These are phyloP conservation scores for Tubosaeta brunneosetosa DNA, from an alignment of 768 basidiomycete species.

Conservation along the genomic window DNA sequence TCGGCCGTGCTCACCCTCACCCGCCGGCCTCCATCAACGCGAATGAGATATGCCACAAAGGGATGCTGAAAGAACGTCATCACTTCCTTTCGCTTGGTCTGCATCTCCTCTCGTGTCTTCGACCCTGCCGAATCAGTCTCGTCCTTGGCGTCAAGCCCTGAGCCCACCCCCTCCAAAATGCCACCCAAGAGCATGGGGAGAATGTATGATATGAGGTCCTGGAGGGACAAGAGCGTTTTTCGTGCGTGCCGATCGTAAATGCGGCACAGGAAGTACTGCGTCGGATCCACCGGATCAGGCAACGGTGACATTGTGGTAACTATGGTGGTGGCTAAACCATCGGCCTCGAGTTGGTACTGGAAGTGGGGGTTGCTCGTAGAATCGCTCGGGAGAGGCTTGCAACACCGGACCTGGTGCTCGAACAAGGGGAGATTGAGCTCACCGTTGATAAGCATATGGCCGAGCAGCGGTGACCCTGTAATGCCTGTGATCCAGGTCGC, in stretches of 20 bases:
- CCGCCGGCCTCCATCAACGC: slow-evolving; percentile 8
- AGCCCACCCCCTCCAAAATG: too few relatives aligned
- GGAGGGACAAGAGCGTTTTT: too few relatives aligned
- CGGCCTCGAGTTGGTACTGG: slow-evolving; percentile 11
- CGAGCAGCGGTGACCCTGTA: slow-evolving; percentile 9
- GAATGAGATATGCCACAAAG: slow-evolving; percentile 19
- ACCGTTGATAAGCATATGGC: slow-evolving; percentile 22
- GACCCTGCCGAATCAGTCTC: slow-evolving; percentile 1
- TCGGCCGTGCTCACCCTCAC: slow-evolving; percentile 14
- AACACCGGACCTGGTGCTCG: slow-evolving; percentile 16
- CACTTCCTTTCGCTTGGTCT: slow-evolving; percentile 17
- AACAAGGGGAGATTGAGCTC: slow-evolving; percentile 20
- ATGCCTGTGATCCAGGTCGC: slow-evolving; percentile 3
- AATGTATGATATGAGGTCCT: too few relatives aligned
- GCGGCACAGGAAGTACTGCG: too few relatives aligned
- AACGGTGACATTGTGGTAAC: background rate
- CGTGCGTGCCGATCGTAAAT: too few relatives aligned
- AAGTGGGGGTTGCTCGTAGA: background rate
- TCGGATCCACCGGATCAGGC: too few relatives aligned
- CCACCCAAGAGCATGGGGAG: too few relatives aligned
- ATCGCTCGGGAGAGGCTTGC: background rate
- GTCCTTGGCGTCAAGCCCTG: background rate
- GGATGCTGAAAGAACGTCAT: slow-evolving; percentile 9
- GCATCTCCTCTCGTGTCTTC: slow-evolving; percentile 10
- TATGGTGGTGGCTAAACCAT: slow-evolving; percentile 6